These are phyloP conservation scores for Cutaneotrichosporon spelunceum DNA, from an alignment of 1,284 basidiomycete genomes.

Conservation along the genomic window DNA sequence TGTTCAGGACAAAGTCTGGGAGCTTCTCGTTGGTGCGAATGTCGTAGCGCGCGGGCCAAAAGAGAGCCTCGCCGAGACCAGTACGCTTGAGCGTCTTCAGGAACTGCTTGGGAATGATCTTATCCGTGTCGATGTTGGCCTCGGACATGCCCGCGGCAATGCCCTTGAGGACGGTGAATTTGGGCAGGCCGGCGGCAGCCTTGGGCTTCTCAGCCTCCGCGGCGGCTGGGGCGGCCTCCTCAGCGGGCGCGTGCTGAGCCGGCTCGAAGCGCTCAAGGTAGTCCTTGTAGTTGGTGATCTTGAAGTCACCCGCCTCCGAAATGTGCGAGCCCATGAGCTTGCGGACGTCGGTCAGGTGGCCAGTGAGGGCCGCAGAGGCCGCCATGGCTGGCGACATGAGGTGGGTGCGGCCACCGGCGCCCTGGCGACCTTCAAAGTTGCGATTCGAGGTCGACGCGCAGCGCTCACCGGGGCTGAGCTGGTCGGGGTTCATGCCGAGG, in stretches of 20 bases:
- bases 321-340: slow-evolving; percentile 64
- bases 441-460: slow-evolving; percentile 96
- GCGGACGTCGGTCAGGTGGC: slow-evolving; percentile 83
- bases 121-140: slow-evolving; percentile 93
- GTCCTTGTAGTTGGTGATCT: slow-evolving; percentile 65
- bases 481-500: slow-evolving; percentile 96
- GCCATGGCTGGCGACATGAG: slow-evolving; percentile 94
- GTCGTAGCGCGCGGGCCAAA: slow-evolving; percentile 78
- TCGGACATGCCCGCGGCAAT: slow-evolving; percentile 85
- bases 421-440: slow-evolving; percentile 92
- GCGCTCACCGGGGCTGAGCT: slow-evolving; percentile 81
- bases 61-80: slow-evolving; percentile 83
- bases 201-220: slow-evolving; percentile 54
- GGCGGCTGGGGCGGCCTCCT: slow-evolving; percentile 59
- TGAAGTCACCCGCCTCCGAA: slow-evolving; percentile 57
- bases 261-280: slow-evolving; percentile 73
- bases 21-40: slow-evolving; percentile 68
- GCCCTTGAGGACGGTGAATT: slow-evolving; percentile 77
- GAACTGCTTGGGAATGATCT: slow-evolving; percentile 96
- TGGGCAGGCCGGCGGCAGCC: slow-evolving; percentile 63
- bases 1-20: slow-evolving; percentile 87
- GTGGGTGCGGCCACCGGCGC: slow-evolving; percentile 87
- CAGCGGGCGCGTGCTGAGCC: slow-evolving; percentile 54
- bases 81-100: slow-evolving; percentile 92
- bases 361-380: slow-evolving; percentile 85